These are phyloP conservation scores for Colletotrichum kahawae DNA, from an alignment of 2,329 filamentous ascomycete species.

Conservation along the genomic window DNA sequence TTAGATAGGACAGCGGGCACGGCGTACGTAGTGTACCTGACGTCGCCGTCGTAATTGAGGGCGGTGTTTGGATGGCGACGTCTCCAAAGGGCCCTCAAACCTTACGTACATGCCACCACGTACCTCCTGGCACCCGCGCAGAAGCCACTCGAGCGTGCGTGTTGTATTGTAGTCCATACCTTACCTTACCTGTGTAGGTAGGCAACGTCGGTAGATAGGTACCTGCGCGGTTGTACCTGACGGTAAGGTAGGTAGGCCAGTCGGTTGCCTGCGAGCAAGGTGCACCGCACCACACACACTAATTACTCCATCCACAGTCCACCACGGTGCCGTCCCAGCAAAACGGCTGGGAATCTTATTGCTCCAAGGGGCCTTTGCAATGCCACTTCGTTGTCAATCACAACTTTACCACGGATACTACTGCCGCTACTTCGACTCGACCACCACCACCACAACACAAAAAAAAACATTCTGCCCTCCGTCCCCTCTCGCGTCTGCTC, in stretches of 20 bases:
- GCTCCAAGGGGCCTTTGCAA: constrained; percentile 21
- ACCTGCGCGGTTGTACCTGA: neutral
- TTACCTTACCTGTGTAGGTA: neutral
- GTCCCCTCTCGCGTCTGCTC: neutral
- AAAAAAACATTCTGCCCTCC: neutral
- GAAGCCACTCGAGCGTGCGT: neutral
- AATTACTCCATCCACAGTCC: neutral
- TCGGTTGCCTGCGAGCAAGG: neutral
- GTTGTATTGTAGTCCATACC: neutral
- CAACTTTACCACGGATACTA: constrained; percentile 3
- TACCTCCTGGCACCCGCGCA: neutral
- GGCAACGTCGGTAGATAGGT: neutral
- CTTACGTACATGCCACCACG: constrained; percentile 9
- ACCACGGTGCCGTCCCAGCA: constrained; percentile 17
- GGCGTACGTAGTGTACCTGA: neutral
- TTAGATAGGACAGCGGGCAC: neutral
- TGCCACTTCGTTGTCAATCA: constrained; percentile 20
- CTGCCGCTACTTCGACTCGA: neutral
- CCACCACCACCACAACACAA: constrained; percentile 7
- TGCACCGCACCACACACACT: neutral
- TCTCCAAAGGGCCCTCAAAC: constrained; percentile 4
- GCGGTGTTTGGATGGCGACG: constrained; percentile 17
- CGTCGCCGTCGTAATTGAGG: constrained; percentile 13
- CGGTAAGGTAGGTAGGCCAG: neutral
- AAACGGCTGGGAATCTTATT: constrained; percentile 23